Conservation (phyloP, 2,329 filamentous ascomycete species). For the Ophiostoma ips region DNA sequence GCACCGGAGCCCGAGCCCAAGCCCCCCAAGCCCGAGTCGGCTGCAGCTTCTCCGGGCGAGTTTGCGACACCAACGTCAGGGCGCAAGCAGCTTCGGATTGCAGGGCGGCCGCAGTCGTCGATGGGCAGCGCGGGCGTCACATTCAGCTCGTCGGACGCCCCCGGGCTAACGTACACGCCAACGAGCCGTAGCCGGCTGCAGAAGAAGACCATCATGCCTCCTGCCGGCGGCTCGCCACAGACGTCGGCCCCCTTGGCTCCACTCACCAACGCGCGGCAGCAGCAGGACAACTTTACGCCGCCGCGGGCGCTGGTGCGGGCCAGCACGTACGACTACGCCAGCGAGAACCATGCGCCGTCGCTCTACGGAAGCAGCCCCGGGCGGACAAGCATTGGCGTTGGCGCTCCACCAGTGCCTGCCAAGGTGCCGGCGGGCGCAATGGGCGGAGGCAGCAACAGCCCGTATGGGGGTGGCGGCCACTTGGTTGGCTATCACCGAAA, state of each 20-base stretch:
- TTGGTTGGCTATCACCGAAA: slow-evolving; percentile 1
- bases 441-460: background rate
- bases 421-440: slow-evolving; percentile 47
- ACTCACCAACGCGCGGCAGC: slow-evolving; percentile 36
- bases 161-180: slow-evolving; percentile 17
- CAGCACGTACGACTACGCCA: slow-evolving; percentile 38
- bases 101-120: slow-evolving; percentile 29
- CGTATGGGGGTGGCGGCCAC: background rate
- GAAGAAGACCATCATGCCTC: slow-evolving; percentile 36
- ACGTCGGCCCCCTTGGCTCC: slow-evolving; percentile 37
- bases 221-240: slow-evolving; percentile 1
- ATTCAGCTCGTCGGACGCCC: slow-evolving; percentile 21
- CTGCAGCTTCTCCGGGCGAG: no score
- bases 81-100: slow-evolving; percentile 37
- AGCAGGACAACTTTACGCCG: slow-evolving; percentile 31
- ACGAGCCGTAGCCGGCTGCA: slow-evolving; percentile 46
- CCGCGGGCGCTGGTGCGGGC: slow-evolving; percentile 31
- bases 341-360: slow-evolving; percentile 34
- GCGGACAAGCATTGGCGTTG: slow-evolving; percentile 13
- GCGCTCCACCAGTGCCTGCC: slow-evolving; percentile 49
- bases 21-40: slow-evolving; percentile 19
- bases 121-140: slow-evolving; percentile 17
- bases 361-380: slow-evolving; percentile 19
- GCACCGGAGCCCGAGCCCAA: slow-evolving; percentile 62
- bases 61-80: slow-evolving; percentile 26